These are phyloP conservation scores for Astragalus glycyphyllos DNA, from an alignment of 306 rosid species.

Conservation along the genomic window DNA sequence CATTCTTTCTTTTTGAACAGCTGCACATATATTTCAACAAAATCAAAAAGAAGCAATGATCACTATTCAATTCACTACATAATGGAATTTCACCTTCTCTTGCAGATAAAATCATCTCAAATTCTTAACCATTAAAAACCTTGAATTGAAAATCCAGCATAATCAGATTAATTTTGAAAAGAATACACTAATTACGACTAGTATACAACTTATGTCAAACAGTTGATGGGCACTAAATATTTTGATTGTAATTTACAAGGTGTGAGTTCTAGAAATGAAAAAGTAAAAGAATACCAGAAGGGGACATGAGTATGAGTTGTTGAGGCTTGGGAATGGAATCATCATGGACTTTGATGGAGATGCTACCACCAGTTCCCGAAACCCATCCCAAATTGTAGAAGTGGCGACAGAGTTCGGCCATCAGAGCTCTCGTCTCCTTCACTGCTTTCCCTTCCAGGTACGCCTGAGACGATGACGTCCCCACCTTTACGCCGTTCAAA, in stretches of 20 bases:
- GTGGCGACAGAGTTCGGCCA: constrained; percentile 91
- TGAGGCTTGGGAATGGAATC: constrained; percentile 73
- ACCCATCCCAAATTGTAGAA: constrained; percentile 96
- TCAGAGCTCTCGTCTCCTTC: constrained; percentile 71
- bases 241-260: not conserved
- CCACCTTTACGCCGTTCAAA: constrained; percentile 56
- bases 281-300: constrained; percentile 64
- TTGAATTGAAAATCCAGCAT: constrained; percentile 28
- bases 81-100: constrained; percentile 19
- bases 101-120: constrained; percentile 13
- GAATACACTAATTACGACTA: not conserved
- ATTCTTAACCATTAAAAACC: constrained; percentile 15
- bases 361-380: constrained; percentile 94
- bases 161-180: constrained; percentile 7
- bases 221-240: not conserved
- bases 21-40: constrained; percentile 52
- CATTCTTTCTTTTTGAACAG: constrained; percentile 98
- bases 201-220: constrained; percentile 18
- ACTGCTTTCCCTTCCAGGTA: constrained; percentile 71
- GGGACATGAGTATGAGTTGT: constrained; percentile 82
- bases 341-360: constrained; percentile 83
- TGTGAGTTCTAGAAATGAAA: not conserved
- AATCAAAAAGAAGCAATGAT: constrained; percentile 1
- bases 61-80: constrained; percentile 13
- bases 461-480: constrained; percentile 61